Percentiles rank a stretch among this genome's conserved stretches.
Conservation (phyloP, 768 basidiomycete genomes). For the Clitopilus passeckerianus region DNA sequence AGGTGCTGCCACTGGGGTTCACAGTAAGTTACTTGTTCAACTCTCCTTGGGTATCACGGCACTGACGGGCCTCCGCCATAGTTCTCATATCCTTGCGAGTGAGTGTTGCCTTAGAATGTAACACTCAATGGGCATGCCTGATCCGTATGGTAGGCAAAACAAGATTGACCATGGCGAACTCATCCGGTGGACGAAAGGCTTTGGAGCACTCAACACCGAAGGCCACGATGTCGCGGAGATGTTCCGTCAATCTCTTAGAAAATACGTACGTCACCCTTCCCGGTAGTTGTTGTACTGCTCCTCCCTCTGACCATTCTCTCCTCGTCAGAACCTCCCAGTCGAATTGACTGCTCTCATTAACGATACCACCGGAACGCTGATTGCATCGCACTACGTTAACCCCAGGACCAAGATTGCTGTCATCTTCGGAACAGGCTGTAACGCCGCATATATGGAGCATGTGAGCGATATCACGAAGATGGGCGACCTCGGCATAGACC, state of each 20-base stretch:
- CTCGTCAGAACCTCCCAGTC: slow-evolving; percentile 71
- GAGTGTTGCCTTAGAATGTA: slow-evolving; percentile 26
- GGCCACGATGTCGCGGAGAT: slow-evolving; percentile 90
- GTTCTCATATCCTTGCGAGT: slow-evolving; percentile 97
- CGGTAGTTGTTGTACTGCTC: not conserved
- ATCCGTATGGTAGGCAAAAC: slow-evolving; percentile 51
- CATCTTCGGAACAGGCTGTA: slow-evolving; percentile 98
- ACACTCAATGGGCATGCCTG: not conserved
- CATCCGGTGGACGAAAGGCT: slow-evolving; percentile 99
- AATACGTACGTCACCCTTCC: slow-evolving; percentile 52
- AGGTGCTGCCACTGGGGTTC: slow-evolving; percentile 81
- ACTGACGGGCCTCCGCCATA: slow-evolving; percentile 15
- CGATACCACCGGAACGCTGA: slow-evolving; percentile 96
- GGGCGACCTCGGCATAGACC: slow-evolving; percentile 62
- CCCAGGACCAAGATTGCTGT: slow-evolving; percentile 88
- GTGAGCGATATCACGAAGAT: slow-evolving; percentile 85
- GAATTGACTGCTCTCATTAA: slow-evolving; percentile 87
- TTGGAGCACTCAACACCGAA: slow-evolving; percentile 88
- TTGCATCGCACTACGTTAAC: slow-evolving; percentile 95
- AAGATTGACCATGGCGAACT: slow-evolving; percentile 91
- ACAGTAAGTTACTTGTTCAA: slow-evolving; percentile 56
- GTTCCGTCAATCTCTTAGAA: slow-evolving; percentile 80
- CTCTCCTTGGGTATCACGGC: slow-evolving; percentile 1
- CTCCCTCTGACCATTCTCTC: slow-evolving; percentile 2
- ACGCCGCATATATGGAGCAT: slow-evolving; percentile 97